A percentile compares a stretch with the other conserved stretches of the same genome.
phyloP scores from a whole-genome alignment of 306 rosid species.

The Gynostemma pentaphyllum region DNA sequence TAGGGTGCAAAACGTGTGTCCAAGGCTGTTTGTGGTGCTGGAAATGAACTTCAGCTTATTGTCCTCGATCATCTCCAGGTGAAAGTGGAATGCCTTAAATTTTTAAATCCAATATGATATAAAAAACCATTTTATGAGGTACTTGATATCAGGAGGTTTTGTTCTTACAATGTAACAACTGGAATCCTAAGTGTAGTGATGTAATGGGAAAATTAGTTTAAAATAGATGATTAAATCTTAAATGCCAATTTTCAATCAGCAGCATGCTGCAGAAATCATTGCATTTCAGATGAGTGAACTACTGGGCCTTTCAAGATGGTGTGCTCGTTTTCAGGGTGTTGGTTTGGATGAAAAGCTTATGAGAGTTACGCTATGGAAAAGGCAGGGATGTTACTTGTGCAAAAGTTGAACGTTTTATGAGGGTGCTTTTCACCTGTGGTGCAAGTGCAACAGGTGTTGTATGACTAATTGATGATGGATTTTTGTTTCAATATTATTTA shows the following conservation, averaged over 20 bases:
- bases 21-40: slow-evolving; percentile 77
- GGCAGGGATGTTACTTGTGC: slow-evolving; percentile 92
- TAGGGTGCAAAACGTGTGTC: slow-evolving; percentile 91
- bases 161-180: no score
- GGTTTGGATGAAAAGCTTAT: slow-evolving; percentile 84
- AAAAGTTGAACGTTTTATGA: slow-evolving; percentile 86
- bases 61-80: slow-evolving; percentile 95
- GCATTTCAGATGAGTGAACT: slow-evolving; percentile 92
- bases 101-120: not conserved
- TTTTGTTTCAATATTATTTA: not conserved
- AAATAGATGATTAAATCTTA: slow-evolving; percentile 26
- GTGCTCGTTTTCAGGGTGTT: slow-evolving; percentile 59
- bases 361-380: slow-evolving; percentile 62
- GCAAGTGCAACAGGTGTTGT: no score
- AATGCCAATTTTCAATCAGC: slow-evolving; percentile 13
- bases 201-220: slow-evolving; percentile 4
- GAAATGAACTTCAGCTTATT: slow-evolving; percentile 85
- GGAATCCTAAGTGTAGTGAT: no score
- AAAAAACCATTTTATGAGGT: not conserved
- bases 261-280: slow-evolving; percentile 94
- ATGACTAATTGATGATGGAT: slow-evolving; percentile 12
- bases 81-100: slow-evolving; percentile 21
- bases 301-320: slow-evolving; percentile 93
- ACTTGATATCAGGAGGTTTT: no score
- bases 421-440: slow-evolving; percentile 84